Conservation (phyloP, 495 filamentous ascomycete genomes). For the Lasiosphaeria hispida region DNA sequence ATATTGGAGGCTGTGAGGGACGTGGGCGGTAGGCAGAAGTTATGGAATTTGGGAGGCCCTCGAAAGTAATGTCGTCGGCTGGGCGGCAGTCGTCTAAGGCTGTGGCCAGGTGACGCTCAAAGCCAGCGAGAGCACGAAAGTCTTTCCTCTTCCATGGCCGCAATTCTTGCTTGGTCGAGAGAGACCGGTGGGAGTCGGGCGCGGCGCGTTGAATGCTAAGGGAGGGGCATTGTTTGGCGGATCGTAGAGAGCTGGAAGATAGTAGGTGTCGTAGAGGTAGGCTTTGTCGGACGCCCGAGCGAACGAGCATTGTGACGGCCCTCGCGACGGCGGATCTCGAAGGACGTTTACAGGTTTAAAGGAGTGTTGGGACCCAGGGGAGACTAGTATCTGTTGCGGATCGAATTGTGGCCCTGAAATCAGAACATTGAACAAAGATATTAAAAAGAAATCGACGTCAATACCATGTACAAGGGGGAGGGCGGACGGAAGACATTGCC, state of each 20-base stretch:
- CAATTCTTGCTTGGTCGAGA: conserved; percentile 24
- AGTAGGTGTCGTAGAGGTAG: conserved; percentile 23
- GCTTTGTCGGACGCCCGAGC: conserved; percentile 20
- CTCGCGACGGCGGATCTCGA: background rate
- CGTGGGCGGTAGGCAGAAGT: conserved; percentile 16
- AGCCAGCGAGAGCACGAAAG: conserved; percentile 27
- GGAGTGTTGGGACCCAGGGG: background rate
- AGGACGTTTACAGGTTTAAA: background rate
- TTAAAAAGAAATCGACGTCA: background rate
- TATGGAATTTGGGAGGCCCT: conserved; percentile 22
- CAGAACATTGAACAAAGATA: conserved; percentile 23
- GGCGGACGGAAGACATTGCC: too few relatives aligned
- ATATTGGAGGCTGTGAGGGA: conserved; percentile 22
- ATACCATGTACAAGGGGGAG: too few relatives aligned
- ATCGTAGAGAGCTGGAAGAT: conserved; percentile 1
- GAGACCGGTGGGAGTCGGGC: conserved; percentile 9
- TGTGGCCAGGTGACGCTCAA: conserved; percentile 47
- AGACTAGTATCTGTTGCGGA: background rate
- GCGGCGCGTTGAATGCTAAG: conserved; percentile 1
- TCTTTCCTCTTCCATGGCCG: conserved; percentile 35
- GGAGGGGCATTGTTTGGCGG: conserved; percentile 14
- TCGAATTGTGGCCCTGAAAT: background rate
- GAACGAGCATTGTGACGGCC: conserved; percentile 29
- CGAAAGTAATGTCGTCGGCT: conserved; percentile 37
- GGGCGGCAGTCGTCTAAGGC: conserved; percentile 36